Conservation (phyloP, 2,329 filamentous ascomycete genomes). For the Monilinia fructicola region DNA sequence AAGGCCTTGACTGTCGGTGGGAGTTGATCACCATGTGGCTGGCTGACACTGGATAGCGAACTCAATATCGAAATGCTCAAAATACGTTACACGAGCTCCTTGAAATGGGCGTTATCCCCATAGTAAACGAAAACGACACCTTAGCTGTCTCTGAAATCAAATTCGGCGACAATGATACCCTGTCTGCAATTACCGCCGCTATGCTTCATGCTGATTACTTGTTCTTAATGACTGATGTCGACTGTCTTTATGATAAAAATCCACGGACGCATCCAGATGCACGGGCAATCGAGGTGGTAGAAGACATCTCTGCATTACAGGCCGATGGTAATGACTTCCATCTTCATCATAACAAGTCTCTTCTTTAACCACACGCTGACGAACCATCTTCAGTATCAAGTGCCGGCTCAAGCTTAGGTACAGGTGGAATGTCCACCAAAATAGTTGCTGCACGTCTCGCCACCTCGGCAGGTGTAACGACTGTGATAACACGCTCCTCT, state of each 20-base stretch:
- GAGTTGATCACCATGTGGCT: conserved; percentile 28
- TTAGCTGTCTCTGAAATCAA: conserved; percentile 97
- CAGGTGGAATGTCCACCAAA: conserved; percentile 96
- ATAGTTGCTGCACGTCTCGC: conserved; percentile 90
- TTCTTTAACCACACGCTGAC: not conserved
- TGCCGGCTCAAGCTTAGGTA: conserved; percentile 84
- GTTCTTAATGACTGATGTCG: conserved; percentile 98
- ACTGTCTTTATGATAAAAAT: conserved; percentile 96
- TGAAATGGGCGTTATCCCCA: conserved; percentile 93
- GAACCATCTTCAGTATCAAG: conserved; percentile 64
- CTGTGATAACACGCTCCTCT: conserved; percentile 91
- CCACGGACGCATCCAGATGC: conserved; percentile 83
- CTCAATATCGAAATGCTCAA: conserved; percentile 93
- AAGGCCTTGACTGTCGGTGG: conserved; percentile 40
- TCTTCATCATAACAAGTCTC: not conserved
- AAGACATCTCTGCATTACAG: conserved; percentile 78
- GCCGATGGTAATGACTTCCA: conserved; percentile 63
- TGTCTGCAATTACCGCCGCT: conserved; percentile 92
- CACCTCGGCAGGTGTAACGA: conserved; percentile 92
- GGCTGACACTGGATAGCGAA: conserved; percentile 55
- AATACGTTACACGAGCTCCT: conserved; percentile 90
- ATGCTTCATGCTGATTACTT: conserved; percentile 97
- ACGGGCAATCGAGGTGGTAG: conserved; percentile 84
- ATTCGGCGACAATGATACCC: conserved; percentile 97
- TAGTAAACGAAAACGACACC: conserved; percentile 99